Evolutionary conservation across 257 asterid genomes (phyloP).

Genomic region (Solanum gracilifrons): DNA sequence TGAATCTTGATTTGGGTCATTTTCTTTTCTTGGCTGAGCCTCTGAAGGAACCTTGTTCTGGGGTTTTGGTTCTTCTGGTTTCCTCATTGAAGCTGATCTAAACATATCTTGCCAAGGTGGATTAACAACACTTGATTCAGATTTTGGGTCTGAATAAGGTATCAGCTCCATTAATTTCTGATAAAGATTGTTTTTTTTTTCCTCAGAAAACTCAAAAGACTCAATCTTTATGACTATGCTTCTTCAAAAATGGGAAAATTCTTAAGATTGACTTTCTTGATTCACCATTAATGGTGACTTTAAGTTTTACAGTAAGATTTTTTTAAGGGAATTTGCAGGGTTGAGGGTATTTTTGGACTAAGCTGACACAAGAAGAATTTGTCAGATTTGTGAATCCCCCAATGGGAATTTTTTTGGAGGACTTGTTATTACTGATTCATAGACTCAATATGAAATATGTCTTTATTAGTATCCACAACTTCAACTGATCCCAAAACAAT

Average conservation of each 20-base stretch:
- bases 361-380: not conserved
- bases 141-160: constrained; percentile 48
- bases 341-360: not conserved
- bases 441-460: not conserved
- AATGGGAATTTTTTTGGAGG: not conserved
- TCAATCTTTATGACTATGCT: not conserved
- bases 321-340: not conserved
- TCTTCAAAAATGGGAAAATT: not conserved
- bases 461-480: not conserved
- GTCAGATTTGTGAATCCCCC: not conserved
- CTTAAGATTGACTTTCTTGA: not conserved
- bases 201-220: not conserved
- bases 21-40: constrained; percentile 1
- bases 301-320: not conserved
- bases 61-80: constrained; percentile 42
- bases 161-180: constrained; percentile 40
- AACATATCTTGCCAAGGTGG: constrained; percentile 96
- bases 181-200: not conserved
- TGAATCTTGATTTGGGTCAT: constrained; percentile 8
- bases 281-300: not conserved
- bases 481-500: not conserved
- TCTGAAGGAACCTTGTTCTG: constrained; percentile 13
- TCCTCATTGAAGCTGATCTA: constrained; percentile 79
- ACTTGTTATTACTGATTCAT: not conserved
- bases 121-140: constrained; percentile 30